Conservation (phyloP, 805 yeast species). For the Deakozyma indianensis region DNA sequence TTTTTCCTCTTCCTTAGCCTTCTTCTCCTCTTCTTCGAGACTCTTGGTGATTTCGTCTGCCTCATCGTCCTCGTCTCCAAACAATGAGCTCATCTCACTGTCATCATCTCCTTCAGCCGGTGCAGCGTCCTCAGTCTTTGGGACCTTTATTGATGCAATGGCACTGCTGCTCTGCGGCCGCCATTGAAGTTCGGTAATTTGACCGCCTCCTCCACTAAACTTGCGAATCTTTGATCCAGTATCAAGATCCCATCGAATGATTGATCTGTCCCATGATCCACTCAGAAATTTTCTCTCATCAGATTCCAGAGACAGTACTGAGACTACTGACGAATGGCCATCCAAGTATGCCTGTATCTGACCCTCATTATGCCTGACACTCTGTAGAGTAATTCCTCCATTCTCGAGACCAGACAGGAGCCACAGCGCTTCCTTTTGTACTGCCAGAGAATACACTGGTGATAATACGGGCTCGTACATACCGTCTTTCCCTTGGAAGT, state of each 20-base stretch:
- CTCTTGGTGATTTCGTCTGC: constrained; percentile 19
- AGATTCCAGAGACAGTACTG: constrained; percentile 49
- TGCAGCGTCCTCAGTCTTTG: constrained; percentile 12
- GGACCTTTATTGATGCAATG: constrained; percentile 7
- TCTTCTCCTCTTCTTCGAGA: constrained; percentile 29
- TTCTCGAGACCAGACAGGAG: constrained; percentile 56
- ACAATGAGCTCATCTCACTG: constrained; percentile 34
- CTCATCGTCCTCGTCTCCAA: constrained; percentile 36
- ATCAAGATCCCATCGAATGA: constrained; percentile 75
- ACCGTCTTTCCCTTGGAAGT: constrained; percentile 25
- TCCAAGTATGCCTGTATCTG: constrained; percentile 60
- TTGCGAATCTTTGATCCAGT: constrained; percentile 41
- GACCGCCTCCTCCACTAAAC: constrained; percentile 54
- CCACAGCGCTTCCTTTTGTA: constrained; percentile 73
- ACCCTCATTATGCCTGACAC: constrained; percentile 76
- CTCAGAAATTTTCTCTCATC: constrained; percentile 53
- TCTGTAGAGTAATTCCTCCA: constrained; percentile 81
- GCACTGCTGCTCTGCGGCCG: constrained; percentile 21
- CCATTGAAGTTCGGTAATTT: constrained; percentile 60
- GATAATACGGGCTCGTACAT: constrained; percentile 33
- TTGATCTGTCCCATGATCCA: constrained; percentile 82
- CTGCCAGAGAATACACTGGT: constrained; percentile 82
- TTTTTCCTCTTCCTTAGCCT: constrained; percentile 3
- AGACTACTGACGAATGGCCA: constrained; percentile 60
- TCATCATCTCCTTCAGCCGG: constrained; percentile 13